Percentiles rank a stretch among this genome's conserved stretches.
Evolutionary conservation across 177 flowering plant species (phyloP).

Genomic region (Vitis hybrid): DNA sequence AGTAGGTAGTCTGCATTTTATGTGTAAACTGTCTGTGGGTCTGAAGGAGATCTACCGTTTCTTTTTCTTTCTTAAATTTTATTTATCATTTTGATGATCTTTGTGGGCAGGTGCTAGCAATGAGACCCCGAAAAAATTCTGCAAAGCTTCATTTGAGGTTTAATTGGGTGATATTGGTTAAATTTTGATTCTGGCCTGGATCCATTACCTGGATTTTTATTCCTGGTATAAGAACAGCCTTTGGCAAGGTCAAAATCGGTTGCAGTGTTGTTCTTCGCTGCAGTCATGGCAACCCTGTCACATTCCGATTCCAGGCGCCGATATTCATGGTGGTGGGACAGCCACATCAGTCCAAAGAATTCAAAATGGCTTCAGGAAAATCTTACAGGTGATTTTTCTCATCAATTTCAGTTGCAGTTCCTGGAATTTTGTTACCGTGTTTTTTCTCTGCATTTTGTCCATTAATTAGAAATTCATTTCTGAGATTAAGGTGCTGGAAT

Average conservation of each 20-base stretch:
- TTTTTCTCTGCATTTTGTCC: background rate
- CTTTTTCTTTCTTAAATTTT: background rate
- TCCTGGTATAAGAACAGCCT: conserved; percentile 39
- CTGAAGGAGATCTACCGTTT: background rate
- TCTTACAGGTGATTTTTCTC: conserved; percentile 64
- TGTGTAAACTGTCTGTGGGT: background rate
- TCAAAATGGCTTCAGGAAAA: conserved; percentile 99
- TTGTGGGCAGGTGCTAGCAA: conserved; percentile 13
- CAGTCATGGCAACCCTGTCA: conserved; percentile 54
- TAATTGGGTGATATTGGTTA: conserved; percentile 5
- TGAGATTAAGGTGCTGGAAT: too few relatives aligned
- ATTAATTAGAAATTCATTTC: too few relatives aligned
- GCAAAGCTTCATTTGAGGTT: conserved; percentile 3
- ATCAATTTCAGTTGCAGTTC: background rate
- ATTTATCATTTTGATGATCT: conserved; percentile 6
- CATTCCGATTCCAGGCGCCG: conserved; percentile 69
- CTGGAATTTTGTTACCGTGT: background rate
- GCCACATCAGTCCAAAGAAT: conserved; percentile 94
- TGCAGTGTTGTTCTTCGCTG: conserved; percentile 30
- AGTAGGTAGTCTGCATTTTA: conserved; percentile 20
- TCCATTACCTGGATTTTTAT: conserved; percentile 24
- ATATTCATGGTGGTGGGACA: conserved; percentile 99
- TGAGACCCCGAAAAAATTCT: background rate
- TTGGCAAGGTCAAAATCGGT: conserved; percentile 37
- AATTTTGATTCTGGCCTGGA: conserved; percentile 42